Evolutionary conservation across 768 basidiomycete species (phyloP), one percentile per base, ranked within the genome.

Genomic region (Boletellus emodensis): DNA sequence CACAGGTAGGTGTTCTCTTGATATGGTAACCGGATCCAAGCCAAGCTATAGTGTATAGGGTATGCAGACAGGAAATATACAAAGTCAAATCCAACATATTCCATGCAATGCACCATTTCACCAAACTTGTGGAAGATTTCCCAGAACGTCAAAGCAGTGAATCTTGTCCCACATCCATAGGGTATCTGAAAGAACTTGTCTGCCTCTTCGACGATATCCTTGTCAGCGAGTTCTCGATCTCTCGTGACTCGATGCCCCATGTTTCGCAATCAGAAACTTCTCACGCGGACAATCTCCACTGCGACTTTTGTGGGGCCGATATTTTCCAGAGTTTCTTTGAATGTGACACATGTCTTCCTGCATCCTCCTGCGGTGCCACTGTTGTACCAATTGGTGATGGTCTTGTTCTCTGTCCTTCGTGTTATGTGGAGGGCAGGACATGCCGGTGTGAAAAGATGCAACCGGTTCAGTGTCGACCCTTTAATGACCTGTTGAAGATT

Each of bases 301-400:
- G 90, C 60, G 89, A 92, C 61, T 91, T 89, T 62, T 93, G 90
- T 58, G 83, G 81, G 15, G 80, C 79, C 3, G 90, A 93, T 59
- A 79, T 93, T 52, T 92, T 91, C 56, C 83, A 89, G 55, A 83
- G 84, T 53, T 90, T 83, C 63, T 87, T 92, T 54, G 83, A 87
- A 62, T 92, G 90, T 61, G 60, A 63, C 2, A 51, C 56, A 1
- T 87, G 87, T 57, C 66, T 69, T 51, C 40, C 57, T n/a, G 22
- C 51, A 6, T 43, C 53, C 37, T 48, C 59, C 22, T 53, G 66
- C 17, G 36, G 18, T 35, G 41, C 3, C 24, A 52, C 57, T 8
- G 12, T 64, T 42, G 35, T 65, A 11, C 59, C 51, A 15, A 57
- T 60, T 11, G 77, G 76, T 1, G 73, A 75, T 52, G 77, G 75